A percentile compares a stretch with the other conserved stretches of the same genome.
Conservation (phyloP, 1,284 basidiomycete species). For the Thecaphora thlaspeos region DNA sequence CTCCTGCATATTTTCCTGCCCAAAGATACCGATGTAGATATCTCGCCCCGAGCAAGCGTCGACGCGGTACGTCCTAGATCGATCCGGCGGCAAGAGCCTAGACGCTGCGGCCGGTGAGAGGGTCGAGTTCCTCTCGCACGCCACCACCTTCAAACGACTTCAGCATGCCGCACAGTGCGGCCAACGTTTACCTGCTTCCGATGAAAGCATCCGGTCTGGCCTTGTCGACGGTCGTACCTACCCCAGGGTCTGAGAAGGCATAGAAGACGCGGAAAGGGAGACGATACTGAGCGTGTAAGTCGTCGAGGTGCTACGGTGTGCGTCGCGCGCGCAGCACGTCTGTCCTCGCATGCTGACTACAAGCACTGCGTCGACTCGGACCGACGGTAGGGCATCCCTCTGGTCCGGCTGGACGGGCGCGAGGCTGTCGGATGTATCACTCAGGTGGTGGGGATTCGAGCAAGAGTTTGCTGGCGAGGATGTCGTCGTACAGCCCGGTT, state of each 20-base stretch:
- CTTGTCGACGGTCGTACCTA: neutral
- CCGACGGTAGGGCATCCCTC: neutral
- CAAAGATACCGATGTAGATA: neutral
- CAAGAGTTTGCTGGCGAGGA: slow-evolving; percentile 10
- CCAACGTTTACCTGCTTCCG: neutral
- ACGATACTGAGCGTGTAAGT: neutral
- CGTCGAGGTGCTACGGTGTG: too few relatives aligned
- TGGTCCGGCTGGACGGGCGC: slow-evolving; percentile 19
- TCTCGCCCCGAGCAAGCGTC: neutral
- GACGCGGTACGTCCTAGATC: neutral
- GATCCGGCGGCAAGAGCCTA: neutral
- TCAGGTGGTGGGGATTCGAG: slow-evolving; percentile 15
- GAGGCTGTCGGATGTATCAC: slow-evolving; percentile 2
- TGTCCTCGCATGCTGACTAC: too few relatives aligned
- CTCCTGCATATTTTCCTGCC: too few relatives aligned
- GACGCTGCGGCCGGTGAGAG: neutral
- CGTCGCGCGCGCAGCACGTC: too few relatives aligned
- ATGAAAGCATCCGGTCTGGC: slow-evolving; percentile 1
- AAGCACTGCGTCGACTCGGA: too few relatives aligned
- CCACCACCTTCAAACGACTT: slow-evolving; percentile 4
- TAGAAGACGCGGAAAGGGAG: slow-evolving; percentile 1
- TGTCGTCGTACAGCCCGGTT: slow-evolving; percentile 8
- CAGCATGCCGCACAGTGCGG: neutral
- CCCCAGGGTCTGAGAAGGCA: slow-evolving; percentile 2
- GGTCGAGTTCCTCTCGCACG: slow-evolving; percentile 1